Evolutionary conservation across 169 alveolate genomes (phyloP), one percentile per base, ranked within the genome.

Genomic region (Fabrea salina): DNA sequence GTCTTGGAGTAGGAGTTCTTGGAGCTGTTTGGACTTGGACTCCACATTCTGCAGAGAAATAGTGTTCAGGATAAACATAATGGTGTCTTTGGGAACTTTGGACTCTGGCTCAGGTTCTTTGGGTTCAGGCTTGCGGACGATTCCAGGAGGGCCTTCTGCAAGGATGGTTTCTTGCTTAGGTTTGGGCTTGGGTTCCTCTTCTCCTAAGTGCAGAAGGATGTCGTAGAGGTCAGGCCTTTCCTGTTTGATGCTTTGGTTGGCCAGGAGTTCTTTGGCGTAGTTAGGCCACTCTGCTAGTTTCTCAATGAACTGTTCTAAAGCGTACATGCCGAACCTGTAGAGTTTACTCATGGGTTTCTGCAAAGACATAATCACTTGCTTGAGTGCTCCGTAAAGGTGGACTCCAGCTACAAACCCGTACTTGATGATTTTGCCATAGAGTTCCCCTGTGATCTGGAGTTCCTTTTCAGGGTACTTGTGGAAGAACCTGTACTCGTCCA

Each of bases 401-500:
- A 83, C 88, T 11, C 94, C 93, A 41, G 88, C 95, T 25, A 94
- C 82, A 33, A 94, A 72, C 30, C 82, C 61, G 39, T 79, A 54
- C 16, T 85, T 87, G 4, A 94, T 84, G n/a, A 94, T 87, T 32
- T 86, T 88, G 2, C 97, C 97, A 80, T 87, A 92, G 11, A 91
- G 82, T 40, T 89, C 79, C 32, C 95, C 95, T 32, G 93, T 87
- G 19, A 86, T 82, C 76, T 71, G 80, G 22, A 91, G 87, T 74
- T 92, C 95, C 44, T 87, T 86, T 40, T 86, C 85, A 4, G 97
- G 97, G 54, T 94, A 94, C 77, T 89, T 83, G 54, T 85, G 92
- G 80, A 87, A 86, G 80, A 89, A 94, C 71, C 94, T 75, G 82
- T 86, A 91, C 79, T 94, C 97, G 79, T 94, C 96, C 75, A 90